A percentile compares a stretch with the other conserved stretches of the same genome.
phyloP scores from a whole-genome alignment of 164 flowering plant species.

The Brasenia schreberi region DNA sequence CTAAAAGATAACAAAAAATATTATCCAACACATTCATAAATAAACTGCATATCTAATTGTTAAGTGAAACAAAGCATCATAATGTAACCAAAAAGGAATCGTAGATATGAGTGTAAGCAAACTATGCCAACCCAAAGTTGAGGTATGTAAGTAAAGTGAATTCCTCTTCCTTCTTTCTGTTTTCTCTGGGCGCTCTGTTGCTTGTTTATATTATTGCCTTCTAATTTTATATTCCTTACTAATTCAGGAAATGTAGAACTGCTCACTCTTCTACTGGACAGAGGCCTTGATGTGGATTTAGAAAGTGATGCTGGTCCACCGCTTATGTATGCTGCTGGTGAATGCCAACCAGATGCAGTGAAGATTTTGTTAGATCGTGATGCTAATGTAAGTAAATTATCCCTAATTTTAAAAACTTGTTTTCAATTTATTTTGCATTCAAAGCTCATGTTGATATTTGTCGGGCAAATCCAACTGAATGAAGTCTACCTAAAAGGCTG shows the following conservation, averaged over 20 bases:
- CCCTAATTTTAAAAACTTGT: background rate
- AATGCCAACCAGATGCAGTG: conserved; percentile 66
- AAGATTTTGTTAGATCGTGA: conserved; percentile 56
- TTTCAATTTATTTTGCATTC: no score
- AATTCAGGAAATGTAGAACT: conserved; percentile 57
- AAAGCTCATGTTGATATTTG: no score
- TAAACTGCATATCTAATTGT: no score
- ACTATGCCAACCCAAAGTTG: no score
- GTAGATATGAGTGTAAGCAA: no score
- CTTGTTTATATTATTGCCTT: conserved; percentile 1
- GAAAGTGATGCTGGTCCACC: conserved; percentile 94
- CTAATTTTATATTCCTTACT: conserved; percentile 4
- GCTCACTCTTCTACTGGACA: conserved; percentile 43
- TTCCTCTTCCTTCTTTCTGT: background rate
- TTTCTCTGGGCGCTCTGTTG: background rate
- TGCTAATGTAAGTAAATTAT: conserved; percentile 48
- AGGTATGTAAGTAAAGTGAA: no score
- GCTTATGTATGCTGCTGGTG: conserved; percentile 91
- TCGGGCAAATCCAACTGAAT: no score
- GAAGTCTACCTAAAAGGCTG: no score
- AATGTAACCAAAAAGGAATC: no score
- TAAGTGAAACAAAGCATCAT: no score
- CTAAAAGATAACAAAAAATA: no score
- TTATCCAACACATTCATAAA: no score
- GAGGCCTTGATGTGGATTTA: conserved; percentile 53